Evolutionary conservation across 495 filamentous ascomycete genomes (phyloP), one percentile per base, ranked within the genome.

Genomic region (Xylaria acuta): DNA sequence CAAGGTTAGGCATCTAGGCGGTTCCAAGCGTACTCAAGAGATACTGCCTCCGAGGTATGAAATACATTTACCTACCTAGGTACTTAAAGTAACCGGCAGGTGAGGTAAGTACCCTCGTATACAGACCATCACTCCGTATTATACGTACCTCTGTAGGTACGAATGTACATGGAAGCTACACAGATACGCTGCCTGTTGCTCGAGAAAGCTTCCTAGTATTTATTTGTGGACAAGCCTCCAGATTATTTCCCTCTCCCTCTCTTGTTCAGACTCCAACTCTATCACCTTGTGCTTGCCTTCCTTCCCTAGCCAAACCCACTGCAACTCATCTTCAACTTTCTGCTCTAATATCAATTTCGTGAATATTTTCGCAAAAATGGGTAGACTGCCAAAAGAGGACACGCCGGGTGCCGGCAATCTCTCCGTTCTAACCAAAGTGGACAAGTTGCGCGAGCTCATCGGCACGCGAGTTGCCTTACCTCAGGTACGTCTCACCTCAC

Each of bases 371-470:
- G 27, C 36, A 56, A 75, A 68, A 1, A 77, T 77, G 72, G 64
- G 72, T 67, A 72, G 27, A 14, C 43, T 14, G 14, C 8, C 9
- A 27, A 41, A 12, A 54, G 36, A 4, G 60, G 72, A 0, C 72
- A 75, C 18, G 68, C 40, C 67, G 54, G 53, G 6, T 27, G 43
- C 47, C 6, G 75, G 77, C 4, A 80, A 78, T 22, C 69, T 69
- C 32, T 32, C 75, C 1, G 75, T 80, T 12, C 22, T 78, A 5
- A 75, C 76, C 18, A 84, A 82, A 56, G 79, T 84, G 20, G 82
- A 85, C 56, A 77, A 76, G 43, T 66, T 84, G 22, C 79, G 83
- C 1, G 83, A 84, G 72, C 77, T 74, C 41, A 81, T 85, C n/a
- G 82, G 81, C 69, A 77, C 79, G 0, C 73, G 77, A 59, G 49